A percentile compares a stretch with the other conserved stretches of the same genome.
These are phyloP conservation scores for Podaxis sp. DNA, from an alignment of 768 basidiomycete genomes.

Conservation along the genomic window DNA sequence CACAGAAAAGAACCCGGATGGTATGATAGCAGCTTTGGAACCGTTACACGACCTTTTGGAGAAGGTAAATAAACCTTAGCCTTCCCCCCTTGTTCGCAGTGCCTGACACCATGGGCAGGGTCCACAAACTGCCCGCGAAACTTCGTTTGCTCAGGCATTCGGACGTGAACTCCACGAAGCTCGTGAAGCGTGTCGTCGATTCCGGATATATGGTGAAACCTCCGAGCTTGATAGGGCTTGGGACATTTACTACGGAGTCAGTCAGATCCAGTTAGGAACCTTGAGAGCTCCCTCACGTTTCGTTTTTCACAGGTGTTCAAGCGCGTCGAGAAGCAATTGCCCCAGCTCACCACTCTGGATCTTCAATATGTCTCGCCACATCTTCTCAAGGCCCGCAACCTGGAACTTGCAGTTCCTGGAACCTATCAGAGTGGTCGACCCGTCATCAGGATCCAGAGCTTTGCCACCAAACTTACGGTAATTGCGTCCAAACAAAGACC, in stretches of 20 bases:
- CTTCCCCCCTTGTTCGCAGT: not conserved
- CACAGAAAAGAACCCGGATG: slow-evolving; percentile 94
- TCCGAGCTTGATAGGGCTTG: slow-evolving; percentile 94
- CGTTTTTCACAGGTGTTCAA: slow-evolving; percentile 73
- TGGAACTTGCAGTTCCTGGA: slow-evolving; percentile 96
- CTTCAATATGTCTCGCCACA: slow-evolving; percentile 97
- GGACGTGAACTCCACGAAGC: slow-evolving; percentile 92
- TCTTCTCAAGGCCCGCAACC: slow-evolving; percentile 81
- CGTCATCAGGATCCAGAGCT: slow-evolving; percentile 79
- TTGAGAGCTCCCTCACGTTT: not conserved
- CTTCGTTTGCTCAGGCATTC: slow-evolving; percentile 91
- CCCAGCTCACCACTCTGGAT: slow-evolving; percentile 85
- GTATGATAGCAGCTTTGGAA: slow-evolving; percentile 92
- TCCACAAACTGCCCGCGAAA: slow-evolving; percentile 91
- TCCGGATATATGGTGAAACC: slow-evolving; percentile 81
- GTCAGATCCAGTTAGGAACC: slow-evolving; percentile 22
- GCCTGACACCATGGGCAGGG: slow-evolving; percentile 49
- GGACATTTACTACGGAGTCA: slow-evolving; percentile 95
- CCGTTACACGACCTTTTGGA: slow-evolving; percentile 93
- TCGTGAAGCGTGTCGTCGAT: slow-evolving; percentile 85
- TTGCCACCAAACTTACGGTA: slow-evolving; percentile 86
- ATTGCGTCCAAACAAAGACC: slow-evolving; percentile 98
- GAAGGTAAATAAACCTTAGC: slow-evolving; percentile 44
- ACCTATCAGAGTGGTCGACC: slow-evolving; percentile 90
- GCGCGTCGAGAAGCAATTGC: slow-evolving; percentile 92